Percentiles rank a stretch among this genome's conserved stretches.
Conservation (phyloP, 495 filamentous ascomycete species). For the Penicillium mononematosum region DNA sequence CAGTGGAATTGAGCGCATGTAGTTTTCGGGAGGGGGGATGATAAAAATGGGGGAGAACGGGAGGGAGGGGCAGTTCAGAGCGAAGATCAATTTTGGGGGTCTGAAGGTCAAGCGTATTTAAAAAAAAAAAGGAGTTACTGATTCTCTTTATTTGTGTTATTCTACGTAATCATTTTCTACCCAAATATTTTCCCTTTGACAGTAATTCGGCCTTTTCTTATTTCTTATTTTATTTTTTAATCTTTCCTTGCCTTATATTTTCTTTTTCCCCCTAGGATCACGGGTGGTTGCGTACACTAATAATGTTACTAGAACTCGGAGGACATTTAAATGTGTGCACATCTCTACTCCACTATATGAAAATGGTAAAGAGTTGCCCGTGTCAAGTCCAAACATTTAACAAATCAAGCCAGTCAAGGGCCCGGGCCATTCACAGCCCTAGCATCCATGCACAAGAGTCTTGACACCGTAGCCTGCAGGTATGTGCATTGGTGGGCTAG, state of each 20-base stretch:
- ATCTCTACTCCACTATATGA: conserved; percentile 11
- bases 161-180: conserved; percentile 1
- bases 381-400: not conserved
- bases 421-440: conserved; percentile 7
- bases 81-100: conserved; percentile 31
- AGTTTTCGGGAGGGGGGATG: conserved; percentile 9
- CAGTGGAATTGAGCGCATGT: conserved; percentile 4
- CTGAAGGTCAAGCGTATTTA: conserved; percentile 8
- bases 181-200: not conserved
- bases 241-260: conserved; percentile 11
- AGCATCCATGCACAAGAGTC: conserved; percentile 16
- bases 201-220: not conserved
- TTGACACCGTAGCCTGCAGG: conserved; percentile 24
- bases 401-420: not conserved
- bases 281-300: conserved; percentile 34
- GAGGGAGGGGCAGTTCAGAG: conserved; percentile 25
- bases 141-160: not conserved
- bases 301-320: conserved; percentile 20
- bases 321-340: conserved; percentile 1
- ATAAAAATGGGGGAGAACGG: conserved; percentile 16
- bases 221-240: not conserved
- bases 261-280: conserved; percentile 10
- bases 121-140: conserved; percentile 16
- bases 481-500: conserved; percentile 14
- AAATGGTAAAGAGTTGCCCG: not conserved